Evolutionary conservation across 129 eudicot genomes (phyloP).

Genomic region (Flaveria sonorensis): DNA sequence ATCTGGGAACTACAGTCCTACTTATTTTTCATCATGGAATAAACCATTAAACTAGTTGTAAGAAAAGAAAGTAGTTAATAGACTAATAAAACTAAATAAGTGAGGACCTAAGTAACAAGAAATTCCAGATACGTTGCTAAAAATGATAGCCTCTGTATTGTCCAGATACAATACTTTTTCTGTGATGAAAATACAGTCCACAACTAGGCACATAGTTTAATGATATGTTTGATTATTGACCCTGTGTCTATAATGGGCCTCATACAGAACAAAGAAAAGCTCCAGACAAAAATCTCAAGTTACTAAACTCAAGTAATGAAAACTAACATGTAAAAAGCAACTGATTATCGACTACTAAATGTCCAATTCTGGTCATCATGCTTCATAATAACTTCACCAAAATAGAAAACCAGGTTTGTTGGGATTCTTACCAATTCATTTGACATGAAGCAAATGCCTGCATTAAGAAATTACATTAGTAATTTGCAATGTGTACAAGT

Average conservation of each 20-base stretch:
- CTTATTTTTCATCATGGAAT: background rate
- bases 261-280: background rate
- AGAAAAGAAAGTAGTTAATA: background rate
- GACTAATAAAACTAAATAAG: background rate
- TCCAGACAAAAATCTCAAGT: background rate
- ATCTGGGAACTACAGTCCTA: background rate
- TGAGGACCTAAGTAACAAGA: background rate
- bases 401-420: background rate
- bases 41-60: background rate
- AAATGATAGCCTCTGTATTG: background rate
- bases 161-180: background rate
- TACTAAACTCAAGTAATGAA: slow-evolving; percentile 2
- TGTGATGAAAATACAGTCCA: background rate
- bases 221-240: background rate
- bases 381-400: slow-evolving; percentile 4
- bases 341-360: background rate
- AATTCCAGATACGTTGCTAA: background rate
- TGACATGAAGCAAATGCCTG: slow-evolving; percentile 95
- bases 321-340: background rate
- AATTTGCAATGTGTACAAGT: background rate
- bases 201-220: background rate
- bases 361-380: background rate
- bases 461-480: slow-evolving; percentile 42
- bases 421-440: slow-evolving; percentile 79
- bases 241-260: background rate